phyloP scores from a whole-genome alignment of 2,329 filamentous ascomycete genomes.

The Didymella lethalis region DNA sequence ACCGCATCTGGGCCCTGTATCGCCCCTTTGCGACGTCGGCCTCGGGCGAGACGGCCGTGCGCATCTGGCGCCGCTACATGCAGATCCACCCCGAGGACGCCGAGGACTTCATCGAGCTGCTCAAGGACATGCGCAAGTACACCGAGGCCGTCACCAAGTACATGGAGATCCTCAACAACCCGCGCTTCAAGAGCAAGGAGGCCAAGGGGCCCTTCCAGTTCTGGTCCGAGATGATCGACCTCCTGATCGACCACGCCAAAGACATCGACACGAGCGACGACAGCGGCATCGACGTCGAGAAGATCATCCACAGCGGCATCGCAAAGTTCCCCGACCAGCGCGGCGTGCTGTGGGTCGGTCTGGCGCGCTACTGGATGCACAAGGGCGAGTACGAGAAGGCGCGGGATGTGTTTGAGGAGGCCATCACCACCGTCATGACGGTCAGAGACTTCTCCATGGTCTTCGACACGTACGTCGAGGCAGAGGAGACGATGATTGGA shows the following conservation, averaged over 20 bases:
- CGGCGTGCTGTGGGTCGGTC: conserved; percentile 91
- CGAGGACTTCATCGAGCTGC: conserved; percentile 92
- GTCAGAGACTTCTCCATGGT: conserved; percentile 96
- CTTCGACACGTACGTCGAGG: conserved; percentile 95
- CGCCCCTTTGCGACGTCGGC: conserved; percentile 90
- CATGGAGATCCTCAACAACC: conserved; percentile 90
- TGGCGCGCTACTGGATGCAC: conserved; percentile 97
- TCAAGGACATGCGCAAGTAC: conserved; percentile 81
- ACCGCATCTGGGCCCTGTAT: conserved; percentile 93
- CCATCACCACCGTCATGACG: conserved; percentile 97
- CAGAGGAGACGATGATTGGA: conserved; percentile 94
- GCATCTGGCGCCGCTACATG: conserved; percentile 95
- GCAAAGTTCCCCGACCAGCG: conserved; percentile 89
- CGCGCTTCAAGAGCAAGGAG: conserved; percentile 88
- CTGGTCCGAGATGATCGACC: conserved; percentile 96
- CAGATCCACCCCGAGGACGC: conserved; percentile 95
- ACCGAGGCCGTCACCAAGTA: conserved; percentile 92
- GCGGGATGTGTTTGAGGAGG: conserved; percentile 93
- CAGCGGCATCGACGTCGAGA: conserved; percentile 86
- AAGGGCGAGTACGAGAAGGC: conserved; percentile 91
- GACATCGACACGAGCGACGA: conserved; percentile 83
- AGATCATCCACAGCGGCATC: conserved; percentile 92
- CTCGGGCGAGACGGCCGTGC: conserved; percentile 87
- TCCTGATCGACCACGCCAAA: conserved; percentile 88
- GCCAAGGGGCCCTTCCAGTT: conserved; percentile 95